A percentile compares a stretch with the other conserved stretches of the same genome.
phyloP scores from a whole-genome alignment of 2,329 filamentous ascomycete genomes.

The Hypocrella siamensis region DNA sequence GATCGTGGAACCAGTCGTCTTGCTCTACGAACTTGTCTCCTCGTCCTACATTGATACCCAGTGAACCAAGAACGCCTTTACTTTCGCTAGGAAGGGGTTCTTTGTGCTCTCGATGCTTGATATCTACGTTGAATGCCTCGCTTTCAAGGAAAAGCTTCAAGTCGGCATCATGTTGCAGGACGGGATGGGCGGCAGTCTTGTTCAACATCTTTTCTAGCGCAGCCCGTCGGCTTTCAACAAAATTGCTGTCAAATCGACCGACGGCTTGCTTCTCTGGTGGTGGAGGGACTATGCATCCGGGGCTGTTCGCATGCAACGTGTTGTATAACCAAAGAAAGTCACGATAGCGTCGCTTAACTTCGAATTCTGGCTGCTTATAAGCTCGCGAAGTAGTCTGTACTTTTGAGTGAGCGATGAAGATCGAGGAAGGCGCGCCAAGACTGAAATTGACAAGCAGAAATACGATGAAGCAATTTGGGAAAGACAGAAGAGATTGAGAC shows the following conservation, averaged over 20 bases:
- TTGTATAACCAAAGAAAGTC: constrained; percentile 98
- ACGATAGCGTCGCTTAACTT: constrained; percentile 83
- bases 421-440: too few relatives aligned
- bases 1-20: constrained; percentile 98
- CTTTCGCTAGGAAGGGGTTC: constrained; percentile 76
- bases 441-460: too few relatives aligned
- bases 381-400: constrained; percentile 82
- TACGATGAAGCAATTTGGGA: too few relatives aligned
- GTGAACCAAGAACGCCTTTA: constrained; percentile 80
- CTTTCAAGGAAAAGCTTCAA: constrained; percentile 95
- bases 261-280: constrained; percentile 97
- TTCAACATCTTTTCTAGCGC: constrained; percentile 96
- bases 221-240: constrained; percentile 81
- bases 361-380: constrained; percentile 82
- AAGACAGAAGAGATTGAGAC: too few relatives aligned
- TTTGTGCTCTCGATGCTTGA: constrained; percentile 93
- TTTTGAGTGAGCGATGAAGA: too few relatives aligned
- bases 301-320: constrained; percentile 84
- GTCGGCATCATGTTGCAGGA: constrained; percentile 83
- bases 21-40: constrained; percentile 90
- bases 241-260: constrained; percentile 88
- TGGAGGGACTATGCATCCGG: constrained; percentile 85
- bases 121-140: constrained; percentile 86
- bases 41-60: constrained; percentile 64
- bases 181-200: constrained; percentile 79